Evolutionary conservation across 805 yeast genomes (phyloP), one percentile per base, ranked within the genome.

Genomic region (Candida hungchunana): DNA sequence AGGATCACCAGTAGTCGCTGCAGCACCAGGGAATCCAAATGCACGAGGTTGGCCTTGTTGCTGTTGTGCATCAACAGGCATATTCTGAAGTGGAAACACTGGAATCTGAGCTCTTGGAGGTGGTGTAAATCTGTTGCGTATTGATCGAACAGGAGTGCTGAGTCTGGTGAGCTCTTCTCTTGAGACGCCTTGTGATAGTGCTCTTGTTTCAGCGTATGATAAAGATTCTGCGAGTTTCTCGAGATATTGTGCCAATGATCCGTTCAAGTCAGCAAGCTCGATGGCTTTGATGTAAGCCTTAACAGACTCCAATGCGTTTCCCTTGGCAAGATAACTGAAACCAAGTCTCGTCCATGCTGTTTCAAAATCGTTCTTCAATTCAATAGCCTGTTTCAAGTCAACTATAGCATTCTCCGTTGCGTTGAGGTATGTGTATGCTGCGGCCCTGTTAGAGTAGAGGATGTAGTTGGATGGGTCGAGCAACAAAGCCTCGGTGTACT

Each of bases 331-430:
- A 20, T 51, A 50, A 34, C 59, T 40, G 37, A 59, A 67, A 3
- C 56, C 73, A 6, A 65, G 39, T 34, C 71, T 52, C 16, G 66
- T 55, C 47, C 63, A 55, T 12, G 66, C 63, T n/a, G 67, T 63
- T 20, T 66, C 56, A 42, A 57, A 64, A 6, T 50, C 53, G 0
- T 66, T 62, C 16, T 58, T 53, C 1, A 63, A 28, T 10, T 48
- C 49, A 6, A 59, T 38, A 5, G 71, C 59, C 18, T 45, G 57
- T 16, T 40, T 20, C 20, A 65, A 43, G 43, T 67, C 73, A n/a
- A n/a, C n/a, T 20, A 60, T 58, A 1, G 72, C 69, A 25, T 56
- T 60, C 2, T 59, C 58, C 39, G 52, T 51, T 11, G 58, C 42
- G 18, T 61, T 63, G 32, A 64, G 39, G 24, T 58, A 56, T 17